Base-by-base conservation (phyloP, 768 basidiomycete genomes). In the Cyclocybe cylindracea region DNA sequence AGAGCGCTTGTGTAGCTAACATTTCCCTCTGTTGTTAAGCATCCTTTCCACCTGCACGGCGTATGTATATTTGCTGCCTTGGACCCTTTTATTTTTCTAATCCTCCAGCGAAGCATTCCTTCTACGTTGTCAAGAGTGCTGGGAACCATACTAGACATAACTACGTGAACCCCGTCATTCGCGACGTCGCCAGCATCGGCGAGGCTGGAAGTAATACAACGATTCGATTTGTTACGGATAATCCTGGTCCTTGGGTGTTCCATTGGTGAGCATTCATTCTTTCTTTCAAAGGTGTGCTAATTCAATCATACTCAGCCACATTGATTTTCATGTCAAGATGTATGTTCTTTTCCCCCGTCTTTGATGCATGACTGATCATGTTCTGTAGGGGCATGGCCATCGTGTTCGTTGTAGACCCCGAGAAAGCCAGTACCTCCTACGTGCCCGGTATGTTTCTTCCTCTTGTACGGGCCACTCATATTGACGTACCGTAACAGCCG, bases 1-100 rank as follows among this genome's bases (percentile, higher is more conserved):
- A 7, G 32, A 11, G 5, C 11, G 13, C 14, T 38, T 10, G 32
- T 33, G 24, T 2, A 5, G 2, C 24, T 24, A 5, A 24, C 5
- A 24, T 24, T 24, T 5, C 5, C 24, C 24, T 24, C 24, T 24
- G n/a, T 34, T 34, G 14, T n/a, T 19, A 24, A 54, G 53, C 48
- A 54, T 40, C 48, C 53, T 9, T 54, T 54, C 44, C 53, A 54
- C 39, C 36, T 54, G 33, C 53, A 54, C 24, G 53, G 53, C 7
- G 53, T 54, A 49, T 38, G 45, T 46, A 2, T 9, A 13, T 34
- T 11, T 7, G 42, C 42, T 9, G 13, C 34, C 14, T 29, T 4
- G 18, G 11, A 13, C 19, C 9, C 34, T 13, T 24, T n/a, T 24
- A 13, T 29, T 7, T n/a, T 16, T n/a, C 32, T 35, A 35, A 46